These are phyloP conservation scores for Xylariaceae sp. DNA, from an alignment of 2,329 filamentous ascomycete species.

Conservation along the genomic window DNA sequence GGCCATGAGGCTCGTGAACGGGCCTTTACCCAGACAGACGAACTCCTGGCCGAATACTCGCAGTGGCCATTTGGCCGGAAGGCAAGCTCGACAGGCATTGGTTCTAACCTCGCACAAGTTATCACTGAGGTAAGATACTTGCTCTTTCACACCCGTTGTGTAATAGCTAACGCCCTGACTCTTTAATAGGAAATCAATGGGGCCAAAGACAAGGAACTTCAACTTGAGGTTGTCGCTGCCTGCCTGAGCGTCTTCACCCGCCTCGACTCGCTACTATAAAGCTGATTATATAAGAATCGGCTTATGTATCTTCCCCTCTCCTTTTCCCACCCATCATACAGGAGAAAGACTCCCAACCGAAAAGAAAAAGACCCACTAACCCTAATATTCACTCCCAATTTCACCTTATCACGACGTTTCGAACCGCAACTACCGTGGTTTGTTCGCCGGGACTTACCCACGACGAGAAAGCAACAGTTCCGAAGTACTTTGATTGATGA, in stretches of 20 bases:
- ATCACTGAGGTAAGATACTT: slow-evolving; percentile 59
- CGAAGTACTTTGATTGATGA: slow-evolving; percentile 10
- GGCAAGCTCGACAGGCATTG: slow-evolving; percentile 73
- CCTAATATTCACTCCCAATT: not conserved
- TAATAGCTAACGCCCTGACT: slow-evolving; percentile 8
- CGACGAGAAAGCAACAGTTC: slow-evolving; percentile 2
- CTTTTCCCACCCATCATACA: not conserved
- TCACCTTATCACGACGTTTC: slow-evolving; percentile 3
- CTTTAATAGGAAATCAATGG: slow-evolving; percentile 65
- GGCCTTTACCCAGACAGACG: slow-evolving; percentile 95
- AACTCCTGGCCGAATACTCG: slow-evolving; percentile 90
- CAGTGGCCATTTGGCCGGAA: slow-evolving; percentile 94
- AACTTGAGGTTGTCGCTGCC: slow-evolving; percentile 93
- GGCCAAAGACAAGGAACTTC: slow-evolving; percentile 87
- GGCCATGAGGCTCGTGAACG: slow-evolving; percentile 91
- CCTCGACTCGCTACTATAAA: slow-evolving; percentile 86
- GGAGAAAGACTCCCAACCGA: slow-evolving; percentile 3
- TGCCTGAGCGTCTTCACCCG: slow-evolving; percentile 96
- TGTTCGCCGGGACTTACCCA: not conserved
- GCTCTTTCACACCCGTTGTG: not conserved
- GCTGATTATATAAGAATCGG: slow-evolving; percentile 1
- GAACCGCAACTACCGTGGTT: not conserved
- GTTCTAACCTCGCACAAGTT: slow-evolving; percentile 83
- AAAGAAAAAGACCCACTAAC: slow-evolving; percentile 1
- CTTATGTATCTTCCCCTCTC: slow-evolving; percentile 5